Evolutionary conservation across 1,139 yeast species (phyloP).

Genomic region (Torulaspora globosa): DNA sequence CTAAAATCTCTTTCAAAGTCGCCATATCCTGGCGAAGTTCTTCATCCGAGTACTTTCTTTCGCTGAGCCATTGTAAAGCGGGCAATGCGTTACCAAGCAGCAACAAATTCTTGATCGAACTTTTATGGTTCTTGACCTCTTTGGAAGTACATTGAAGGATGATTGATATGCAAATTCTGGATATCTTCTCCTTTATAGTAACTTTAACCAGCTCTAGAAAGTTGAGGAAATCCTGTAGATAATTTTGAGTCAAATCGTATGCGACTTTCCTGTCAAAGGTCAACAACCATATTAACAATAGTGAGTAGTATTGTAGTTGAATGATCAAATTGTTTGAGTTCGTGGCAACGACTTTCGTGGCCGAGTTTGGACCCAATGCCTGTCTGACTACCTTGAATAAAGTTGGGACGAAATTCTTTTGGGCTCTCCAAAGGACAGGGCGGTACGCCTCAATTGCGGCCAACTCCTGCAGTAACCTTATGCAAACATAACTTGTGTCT

Average conservation of each 20-base stretch:
- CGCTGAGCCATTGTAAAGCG: constrained; percentile 63
- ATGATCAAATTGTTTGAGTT: constrained; percentile 51
- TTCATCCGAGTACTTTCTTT: constrained; percentile 92
- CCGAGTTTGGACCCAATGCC: constrained; percentile 25
- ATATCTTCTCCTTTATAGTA: constrained; percentile 88
- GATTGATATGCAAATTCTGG: constrained; percentile 73
- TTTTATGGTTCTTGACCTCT: constrained; percentile 33
- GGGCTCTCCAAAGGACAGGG: constrained; percentile 50
- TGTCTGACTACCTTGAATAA: constrained; percentile 44
- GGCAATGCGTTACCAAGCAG: constrained; percentile 74
- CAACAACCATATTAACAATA: constrained; percentile 78
- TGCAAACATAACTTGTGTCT: constrained; percentile 35
- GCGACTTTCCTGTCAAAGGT: constrained; percentile 65
- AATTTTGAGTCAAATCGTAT: constrained; percentile 45
- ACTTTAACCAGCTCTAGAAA: constrained; percentile 65
- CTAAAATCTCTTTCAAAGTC: constrained; percentile 53
- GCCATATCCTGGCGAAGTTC: constrained; percentile 76
- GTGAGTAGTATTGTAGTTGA: constrained; percentile 78
- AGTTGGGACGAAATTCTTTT: constrained; percentile 53
- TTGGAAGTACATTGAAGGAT: constrained; percentile 55
- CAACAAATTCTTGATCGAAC: constrained; percentile 59
- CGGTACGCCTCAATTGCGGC: constrained; percentile 58
- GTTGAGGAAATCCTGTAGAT: constrained; percentile 43
- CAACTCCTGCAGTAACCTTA: constrained; percentile 35
- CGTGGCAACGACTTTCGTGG: constrained; percentile 38